Base-by-base conservation (phyloP, 441 rosid species). In the Melastoma candidum region DNA sequence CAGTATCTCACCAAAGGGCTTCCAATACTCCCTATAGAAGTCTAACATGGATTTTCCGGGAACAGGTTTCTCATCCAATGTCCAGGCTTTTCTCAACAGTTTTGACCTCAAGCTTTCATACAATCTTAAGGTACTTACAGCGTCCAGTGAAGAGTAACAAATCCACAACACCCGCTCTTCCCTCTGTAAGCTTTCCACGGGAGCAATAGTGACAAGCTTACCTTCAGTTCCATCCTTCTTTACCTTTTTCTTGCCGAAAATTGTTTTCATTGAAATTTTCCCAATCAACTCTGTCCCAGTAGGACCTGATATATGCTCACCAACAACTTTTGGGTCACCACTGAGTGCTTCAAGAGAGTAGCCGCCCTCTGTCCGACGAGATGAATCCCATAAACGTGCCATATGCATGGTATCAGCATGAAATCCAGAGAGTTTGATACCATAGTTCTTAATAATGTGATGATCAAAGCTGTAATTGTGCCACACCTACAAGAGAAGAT, bases 321-420 rank as follows among this genome's bases (percentile, higher is more conserved):
- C 46, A 80, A 88, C 84, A 61, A 92, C 83, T 45, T 46, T 69
- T 56, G 53, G 60, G 58, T 88, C 87, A 57, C 92, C 68, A 2
- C 95, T 82, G 61, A 93, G 97, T 65, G 90, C 97, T 81, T 93
- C 98, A 47, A 93, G 90, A 47, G 95, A 85, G 75, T 92, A 92
- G 14, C 95, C 98, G 71, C 98, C 98, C 0, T 52, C 68, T 51
- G 68, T 73, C 49, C 75, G 77, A 63, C 98, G 80, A 26, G 98
- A 86, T 47, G 98, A 92, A 77, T 92, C 79, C 95, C 95, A 92
- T 57, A 92, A 65, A 22, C 97, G 76, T 57, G 22, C 22, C 22
- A 17, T 17, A 17, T 17, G 22, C 22, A 17, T 17, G 22, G 22
- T 17, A 17, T 17, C 22, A 17, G 22, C 98, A 74, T 84, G 81